Percentiles rank a stretch among this genome's conserved stretches.
Evolutionary conservation across 805 yeast species (phyloP).

Genomic region (Maudiozyma pseudohumilis): DNA sequence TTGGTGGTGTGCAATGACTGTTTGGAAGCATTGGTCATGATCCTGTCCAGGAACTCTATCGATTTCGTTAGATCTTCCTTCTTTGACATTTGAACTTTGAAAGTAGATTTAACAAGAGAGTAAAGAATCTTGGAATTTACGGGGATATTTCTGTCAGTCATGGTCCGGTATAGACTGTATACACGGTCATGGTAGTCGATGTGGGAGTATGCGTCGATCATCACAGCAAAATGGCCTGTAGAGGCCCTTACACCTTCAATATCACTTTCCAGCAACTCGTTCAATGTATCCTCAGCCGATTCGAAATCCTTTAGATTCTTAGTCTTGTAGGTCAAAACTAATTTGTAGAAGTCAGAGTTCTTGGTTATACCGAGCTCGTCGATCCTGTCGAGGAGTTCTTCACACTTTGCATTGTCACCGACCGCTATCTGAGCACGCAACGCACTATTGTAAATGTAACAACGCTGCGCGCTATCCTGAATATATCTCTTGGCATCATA

Average conservation of each 20-base stretch:
- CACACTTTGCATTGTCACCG: slow-evolving; percentile 11
- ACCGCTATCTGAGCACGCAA: slow-evolving; percentile 16
- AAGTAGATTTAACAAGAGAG: slow-evolving; percentile 25
- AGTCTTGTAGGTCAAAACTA: slow-evolving; percentile 15
- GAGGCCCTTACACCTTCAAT: slow-evolving; percentile 8
- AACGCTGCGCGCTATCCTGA: slow-evolving; percentile 2
- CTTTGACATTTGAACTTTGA: slow-evolving; percentile 21
- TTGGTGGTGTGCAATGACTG: slow-evolving; percentile 14
- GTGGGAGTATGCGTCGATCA: slow-evolving; percentile 26
- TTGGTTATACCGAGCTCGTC: slow-evolving; percentile 7
- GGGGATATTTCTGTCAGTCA: slow-evolving; percentile 18
- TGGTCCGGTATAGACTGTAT: slow-evolving; percentile 19
- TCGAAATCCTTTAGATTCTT: slow-evolving; percentile 12
- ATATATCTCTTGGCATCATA: slow-evolving; percentile 6
- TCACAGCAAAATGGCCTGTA: slow-evolving; percentile 21
- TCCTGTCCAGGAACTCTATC: slow-evolving; percentile 24
- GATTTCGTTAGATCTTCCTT: slow-evolving; percentile 23
- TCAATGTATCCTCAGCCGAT: slow-evolving; percentile 16
- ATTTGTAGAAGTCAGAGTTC: slow-evolving; percentile 19
- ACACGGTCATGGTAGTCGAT: slow-evolving; percentile 22
- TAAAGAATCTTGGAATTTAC: slow-evolving; percentile 23
- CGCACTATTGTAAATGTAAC: slow-evolving; percentile 17
- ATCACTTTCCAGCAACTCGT: slow-evolving; percentile 13
- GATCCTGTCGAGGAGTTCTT: slow-evolving; percentile 10
- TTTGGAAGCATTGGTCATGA: slow-evolving; percentile 21